Evolutionary conservation across 129 eudicot genomes (phyloP).

Genomic region (Pulicaria dysenterica): DNA sequence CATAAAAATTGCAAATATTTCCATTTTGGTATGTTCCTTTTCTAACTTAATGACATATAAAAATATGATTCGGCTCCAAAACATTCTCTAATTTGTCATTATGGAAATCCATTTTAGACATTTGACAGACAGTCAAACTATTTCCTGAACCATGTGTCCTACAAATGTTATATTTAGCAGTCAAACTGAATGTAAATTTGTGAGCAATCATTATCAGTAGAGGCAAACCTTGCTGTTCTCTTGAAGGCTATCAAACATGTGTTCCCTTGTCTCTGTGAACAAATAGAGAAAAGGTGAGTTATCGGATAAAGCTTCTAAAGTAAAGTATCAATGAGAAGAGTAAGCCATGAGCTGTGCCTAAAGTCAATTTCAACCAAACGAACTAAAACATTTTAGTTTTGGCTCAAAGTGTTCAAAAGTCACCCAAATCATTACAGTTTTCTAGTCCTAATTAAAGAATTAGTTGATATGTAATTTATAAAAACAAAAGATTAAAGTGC

Average conservation of each 20-base stretch:
- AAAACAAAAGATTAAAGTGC: not conserved
- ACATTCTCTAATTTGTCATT: not conserved
- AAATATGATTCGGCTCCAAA: not conserved
- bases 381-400: not conserved
- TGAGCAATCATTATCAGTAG: conserved; percentile 16
- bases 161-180: not conserved
- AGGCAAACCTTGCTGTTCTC: conserved; percentile 61
- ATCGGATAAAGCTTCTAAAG: no score
- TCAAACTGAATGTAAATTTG: not conserved
- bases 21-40: not conserved
- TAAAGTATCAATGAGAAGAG: conserved; percentile 2
- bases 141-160: not conserved
- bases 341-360: not conserved
- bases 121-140: not conserved
- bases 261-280: conserved; percentile 58
- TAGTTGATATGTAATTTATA: not conserved
- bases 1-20: not conserved
- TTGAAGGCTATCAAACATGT: conserved; percentile 50
- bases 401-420: not conserved
- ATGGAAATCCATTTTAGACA: not conserved
- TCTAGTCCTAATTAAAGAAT: not conserved
- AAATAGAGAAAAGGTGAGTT: conserved; percentile 9
- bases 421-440: not conserved
- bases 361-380: conserved; percentile 5
- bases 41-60: not conserved